phyloP scores from a whole-genome alignment of 768 basidiomycete species.

The Tephrocybe sp. region DNA sequence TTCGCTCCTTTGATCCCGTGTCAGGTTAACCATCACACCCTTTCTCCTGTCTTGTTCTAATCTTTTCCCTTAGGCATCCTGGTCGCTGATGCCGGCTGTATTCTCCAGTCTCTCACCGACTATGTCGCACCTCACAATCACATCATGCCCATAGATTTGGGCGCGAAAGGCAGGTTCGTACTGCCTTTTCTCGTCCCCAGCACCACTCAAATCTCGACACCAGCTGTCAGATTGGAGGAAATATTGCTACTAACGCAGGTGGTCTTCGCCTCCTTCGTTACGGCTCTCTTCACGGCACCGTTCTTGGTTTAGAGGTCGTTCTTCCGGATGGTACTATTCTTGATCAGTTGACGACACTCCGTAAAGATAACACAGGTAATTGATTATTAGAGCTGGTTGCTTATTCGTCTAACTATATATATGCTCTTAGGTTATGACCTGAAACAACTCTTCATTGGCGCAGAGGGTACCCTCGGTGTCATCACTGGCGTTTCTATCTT shows the following conservation, averaged over 20 bases:
- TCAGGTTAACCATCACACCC: constrained; percentile 55
- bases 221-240: constrained; percentile 97
- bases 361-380: constrained; percentile 96
- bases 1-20: constrained; percentile 81
- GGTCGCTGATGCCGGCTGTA: constrained; percentile 92
- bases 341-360: constrained; percentile 82
- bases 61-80: constrained; percentile 62
- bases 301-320: constrained; percentile 94
- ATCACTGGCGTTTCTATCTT: constrained; percentile 95
- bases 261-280: constrained; percentile 94
- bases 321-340: constrained; percentile 92
- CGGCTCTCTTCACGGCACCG: constrained; percentile 92
- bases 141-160: constrained; percentile 95
- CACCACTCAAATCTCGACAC: constrained; percentile 2
- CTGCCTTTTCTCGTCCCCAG: neutral
- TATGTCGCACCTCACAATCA: constrained; percentile 85
- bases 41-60: constrained; percentile 5
- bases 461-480: constrained; percentile 94
- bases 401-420: constrained; percentile 1
- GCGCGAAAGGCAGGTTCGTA: constrained; percentile 90
- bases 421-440: constrained; percentile 83
- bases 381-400: neutral
- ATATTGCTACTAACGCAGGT: constrained; percentile 96
- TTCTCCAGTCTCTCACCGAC: constrained; percentile 86
- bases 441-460: constrained; percentile 97